phyloP scores from a whole-genome alignment of 139 green algal genomes.

The Prasinococcaceae sp. region DNA sequence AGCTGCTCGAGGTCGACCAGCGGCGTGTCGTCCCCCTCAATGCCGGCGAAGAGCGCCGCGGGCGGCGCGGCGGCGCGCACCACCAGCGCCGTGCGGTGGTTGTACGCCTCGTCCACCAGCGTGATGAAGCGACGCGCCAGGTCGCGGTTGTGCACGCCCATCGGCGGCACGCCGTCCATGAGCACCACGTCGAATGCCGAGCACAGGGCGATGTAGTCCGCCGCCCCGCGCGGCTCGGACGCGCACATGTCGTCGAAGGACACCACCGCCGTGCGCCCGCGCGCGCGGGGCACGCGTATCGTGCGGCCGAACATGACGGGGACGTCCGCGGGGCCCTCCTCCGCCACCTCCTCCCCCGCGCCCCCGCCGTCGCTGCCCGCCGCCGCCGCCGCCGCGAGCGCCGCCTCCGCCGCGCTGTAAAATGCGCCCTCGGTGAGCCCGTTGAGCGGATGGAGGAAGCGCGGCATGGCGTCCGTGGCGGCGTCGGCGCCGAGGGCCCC shows the following conservation, averaged over 20 bases:
- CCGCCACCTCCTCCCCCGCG: too few relatives aligned
- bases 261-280: neutral
- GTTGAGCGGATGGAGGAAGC: too few relatives aligned
- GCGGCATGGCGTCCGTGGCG: too few relatives aligned
- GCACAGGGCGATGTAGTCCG: conserved; percentile 69
- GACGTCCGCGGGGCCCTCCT: too few relatives aligned
- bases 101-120: conserved; percentile 66
- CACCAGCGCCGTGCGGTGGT: conserved; percentile 33
- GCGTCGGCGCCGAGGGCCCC: too few relatives aligned
- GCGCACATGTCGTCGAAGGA: neutral
- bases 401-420: too few relatives aligned
- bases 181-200: conserved; percentile 57
- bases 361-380: too few relatives aligned
- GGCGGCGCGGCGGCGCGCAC: conserved; percentile 40
- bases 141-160: conserved; percentile 55
- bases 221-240: conserved; percentile 28
- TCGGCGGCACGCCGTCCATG: conserved; percentile 43
- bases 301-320: too few relatives aligned
- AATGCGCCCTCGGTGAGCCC: too few relatives aligned
- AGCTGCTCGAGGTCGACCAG: conserved; percentile 60
- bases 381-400: too few relatives aligned
- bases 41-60: conserved; percentile 49
- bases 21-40: conserved; percentile 22
- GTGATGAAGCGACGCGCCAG: conserved; percentile 77
- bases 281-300: too few relatives aligned